phyloP scores from a whole-genome alignment of 2,329 filamentous ascomycete genomes.

The Ceratocystis ficicola region DNA sequence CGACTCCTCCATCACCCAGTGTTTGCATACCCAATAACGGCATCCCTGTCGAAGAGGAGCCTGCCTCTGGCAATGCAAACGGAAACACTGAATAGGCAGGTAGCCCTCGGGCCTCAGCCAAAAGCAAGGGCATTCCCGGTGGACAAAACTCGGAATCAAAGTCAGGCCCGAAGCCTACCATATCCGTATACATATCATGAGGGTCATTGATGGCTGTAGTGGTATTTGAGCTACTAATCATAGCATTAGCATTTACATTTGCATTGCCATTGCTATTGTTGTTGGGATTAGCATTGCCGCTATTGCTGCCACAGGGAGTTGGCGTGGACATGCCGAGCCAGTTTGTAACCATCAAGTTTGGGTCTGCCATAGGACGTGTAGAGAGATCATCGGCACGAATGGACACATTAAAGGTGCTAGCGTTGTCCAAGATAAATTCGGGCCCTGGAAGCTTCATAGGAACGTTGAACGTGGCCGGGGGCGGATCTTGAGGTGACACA shows the following conservation, averaged over 20 bases:
- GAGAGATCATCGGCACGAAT: constrained; percentile 6
- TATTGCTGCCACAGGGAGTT: neutral
- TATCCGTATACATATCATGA: constrained; percentile 1
- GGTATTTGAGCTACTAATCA: neutral
- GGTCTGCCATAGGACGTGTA: neutral
- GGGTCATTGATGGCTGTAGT: neutral
- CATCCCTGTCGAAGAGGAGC: neutral
- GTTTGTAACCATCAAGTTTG: constrained; percentile 3
- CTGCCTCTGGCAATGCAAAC: constrained; percentile 12
- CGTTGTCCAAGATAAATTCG: constrained; percentile 15
- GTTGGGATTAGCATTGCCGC: neutral
- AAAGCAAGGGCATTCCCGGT: constrained; percentile 22
- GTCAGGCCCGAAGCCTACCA: constrained; percentile 10
- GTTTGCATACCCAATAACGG: constrained; percentile 6
- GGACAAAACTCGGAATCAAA: constrained; percentile 22
- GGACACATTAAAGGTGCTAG: constrained; percentile 12
- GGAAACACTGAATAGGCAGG: constrained; percentile 18
- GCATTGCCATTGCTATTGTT: neutral
- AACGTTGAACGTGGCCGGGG: neutral
- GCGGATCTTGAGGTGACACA: neutral
- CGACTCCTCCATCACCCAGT: neutral
- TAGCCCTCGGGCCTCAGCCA: constrained; percentile 24
- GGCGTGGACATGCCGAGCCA: constrained; percentile 7
- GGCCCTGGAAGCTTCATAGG: constrained; percentile 10
- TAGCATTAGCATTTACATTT: neutral